Evolutionary conservation across 2,329 filamentous ascomycete genomes (phyloP).

Genomic region (Zymoseptoria passerinii): DNA sequence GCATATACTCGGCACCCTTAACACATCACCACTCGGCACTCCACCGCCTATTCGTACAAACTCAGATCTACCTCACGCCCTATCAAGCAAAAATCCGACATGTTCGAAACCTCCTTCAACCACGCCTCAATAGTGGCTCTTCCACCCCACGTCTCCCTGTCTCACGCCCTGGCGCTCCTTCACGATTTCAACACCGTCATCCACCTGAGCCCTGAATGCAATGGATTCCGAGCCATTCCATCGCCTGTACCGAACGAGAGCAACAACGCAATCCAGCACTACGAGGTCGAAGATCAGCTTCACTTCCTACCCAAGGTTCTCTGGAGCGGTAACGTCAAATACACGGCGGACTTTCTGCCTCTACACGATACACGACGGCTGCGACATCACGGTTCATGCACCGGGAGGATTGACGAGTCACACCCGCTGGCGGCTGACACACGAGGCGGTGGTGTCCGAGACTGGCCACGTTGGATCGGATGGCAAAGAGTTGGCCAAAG

Average conservation of each 20-base stretch:
- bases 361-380: slow-evolving; percentile 24
- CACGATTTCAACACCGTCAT: slow-evolving; percentile 29
- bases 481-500: slow-evolving; percentile 11
- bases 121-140: slow-evolving; percentile 24
- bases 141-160: slow-evolving; percentile 19
- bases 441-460: slow-evolving; percentile 19
- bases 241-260: slow-evolving; percentile 11
- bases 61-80: neutral
- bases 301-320: slow-evolving; percentile 29
- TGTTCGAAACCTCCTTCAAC: slow-evolving; percentile 29
- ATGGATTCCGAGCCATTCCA: slow-evolving; percentile 20
- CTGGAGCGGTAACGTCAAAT: slow-evolving; percentile 28
- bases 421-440: slow-evolving; percentile 28
- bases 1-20: too few species aligned
- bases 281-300: slow-evolving; percentile 30
- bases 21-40: neutral
- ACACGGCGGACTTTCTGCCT: slow-evolving; percentile 25
- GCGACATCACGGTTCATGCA: slow-evolving; percentile 29
- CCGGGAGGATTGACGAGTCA: slow-evolving; percentile 28
- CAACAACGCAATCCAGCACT: slow-evolving; percentile 15
- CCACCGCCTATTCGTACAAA: neutral
- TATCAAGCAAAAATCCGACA: slow-evolving; percentile 3
- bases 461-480: neutral
- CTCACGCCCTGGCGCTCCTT: slow-evolving; percentile 21
- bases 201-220: slow-evolving; percentile 27